Percentiles rank a stretch among this genome's conserved stretches.
Evolutionary conservation across 2,329 filamentous ascomycete species (phyloP).

Genomic region (Chaetomium sp.): DNA sequence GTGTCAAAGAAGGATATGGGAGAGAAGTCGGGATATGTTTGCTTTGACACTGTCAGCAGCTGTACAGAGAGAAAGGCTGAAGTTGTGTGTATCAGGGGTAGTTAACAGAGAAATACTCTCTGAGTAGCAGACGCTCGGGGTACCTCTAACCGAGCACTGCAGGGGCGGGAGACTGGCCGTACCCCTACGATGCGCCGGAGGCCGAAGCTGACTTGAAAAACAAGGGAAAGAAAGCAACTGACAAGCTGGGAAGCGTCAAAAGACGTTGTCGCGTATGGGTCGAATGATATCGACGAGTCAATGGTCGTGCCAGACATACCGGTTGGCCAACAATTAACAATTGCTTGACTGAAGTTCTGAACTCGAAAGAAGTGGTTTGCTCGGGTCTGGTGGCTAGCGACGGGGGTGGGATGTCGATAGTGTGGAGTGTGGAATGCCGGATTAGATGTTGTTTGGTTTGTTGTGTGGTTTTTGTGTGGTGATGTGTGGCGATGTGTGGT

Average conservation of each 20-base stretch:
- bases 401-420: slow-evolving; percentile 15
- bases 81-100: slow-evolving; percentile 2
- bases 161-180: not conserved
- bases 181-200: not conserved
- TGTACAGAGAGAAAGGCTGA: not conserved
- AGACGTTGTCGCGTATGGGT: slow-evolving; percentile 30
- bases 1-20: slow-evolving; percentile 37
- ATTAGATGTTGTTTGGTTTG: not conserved
- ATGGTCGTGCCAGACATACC: slow-evolving; percentile 27
- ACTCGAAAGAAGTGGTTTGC: too few relatives aligned
- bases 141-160: not conserved
- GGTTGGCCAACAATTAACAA: slow-evolving; percentile 5
- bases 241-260: slow-evolving; percentile 31
- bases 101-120: not conserved
- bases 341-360: not conserved
- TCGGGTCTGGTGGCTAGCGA: not conserved
- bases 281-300: slow-evolving; percentile 30
- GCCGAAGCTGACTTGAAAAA: slow-evolving; percentile 1
- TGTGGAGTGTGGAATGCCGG: not conserved
- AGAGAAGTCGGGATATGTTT: slow-evolving; percentile 35
- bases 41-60: slow-evolving; percentile 19
- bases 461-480: too few relatives aligned
- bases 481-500: too few relatives aligned
- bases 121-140: too few relatives aligned
- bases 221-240: slow-evolving; percentile 21